Conservation (phyloP, 148 eudicot genomes). For the Suaeda aralocaspica region DNA sequence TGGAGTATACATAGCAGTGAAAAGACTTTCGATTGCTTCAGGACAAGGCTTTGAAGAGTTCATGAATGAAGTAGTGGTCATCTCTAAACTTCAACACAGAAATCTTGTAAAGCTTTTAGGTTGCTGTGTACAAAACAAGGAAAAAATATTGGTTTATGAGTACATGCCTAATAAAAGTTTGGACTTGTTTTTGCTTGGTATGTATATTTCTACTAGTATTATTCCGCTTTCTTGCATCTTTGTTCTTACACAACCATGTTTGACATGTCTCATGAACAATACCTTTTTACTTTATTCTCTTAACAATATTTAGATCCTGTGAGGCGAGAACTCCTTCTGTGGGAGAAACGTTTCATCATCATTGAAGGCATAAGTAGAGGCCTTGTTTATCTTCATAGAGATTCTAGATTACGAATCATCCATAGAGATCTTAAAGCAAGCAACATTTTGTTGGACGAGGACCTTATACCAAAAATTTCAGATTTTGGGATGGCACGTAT, state of each 20-base stretch:
- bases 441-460: slow-evolving; percentile 31
- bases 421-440: slow-evolving; percentile 34
- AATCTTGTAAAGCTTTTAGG: slow-evolving; percentile 33
- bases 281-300: background rate
- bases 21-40: slow-evolving; percentile 31
- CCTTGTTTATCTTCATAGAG: slow-evolving; percentile 32
- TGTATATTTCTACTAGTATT: background rate
- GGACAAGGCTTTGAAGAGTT: slow-evolving; percentile 33
- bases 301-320: slow-evolving; percentile 19
- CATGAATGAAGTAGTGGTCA: slow-evolving; percentile 33
- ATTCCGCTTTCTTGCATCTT: background rate
- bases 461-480: slow-evolving; percentile 29
- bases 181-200: slow-evolving; percentile 10
- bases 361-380: slow-evolving; percentile 36
- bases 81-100: slow-evolving; percentile 31
- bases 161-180: slow-evolving; percentile 32
- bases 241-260: background rate
- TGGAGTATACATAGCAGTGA: slow-evolving; percentile 29
- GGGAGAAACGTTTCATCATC: slow-evolving; percentile 31
- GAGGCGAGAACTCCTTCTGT: slow-evolving; percentile 17
- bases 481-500: slow-evolving; percentile 38
- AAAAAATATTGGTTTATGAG: slow-evolving; percentile 30
- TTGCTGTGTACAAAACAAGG: slow-evolving; percentile 22
- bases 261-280: background rate
- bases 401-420: slow-evolving; percentile 29